Evolutionary conservation across 2,329 filamentous ascomycete genomes (phyloP), one percentile per base, ranked within the genome.

Genomic region (Fusarium nematophilum): DNA sequence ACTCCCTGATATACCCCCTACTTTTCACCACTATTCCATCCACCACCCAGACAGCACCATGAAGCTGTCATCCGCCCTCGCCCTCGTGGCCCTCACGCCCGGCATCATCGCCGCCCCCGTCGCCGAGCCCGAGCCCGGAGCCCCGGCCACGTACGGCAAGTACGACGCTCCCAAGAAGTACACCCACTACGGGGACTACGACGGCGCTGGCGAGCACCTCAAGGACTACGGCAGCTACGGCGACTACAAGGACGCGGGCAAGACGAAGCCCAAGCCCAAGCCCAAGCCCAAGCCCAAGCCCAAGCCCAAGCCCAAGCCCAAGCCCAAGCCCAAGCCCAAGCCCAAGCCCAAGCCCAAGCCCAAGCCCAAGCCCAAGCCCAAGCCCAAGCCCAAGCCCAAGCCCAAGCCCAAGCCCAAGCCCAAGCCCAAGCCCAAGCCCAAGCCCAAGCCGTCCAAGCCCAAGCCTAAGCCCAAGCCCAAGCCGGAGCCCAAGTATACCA

Each of bases 11-110:
- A n/a, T n/a, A n/a, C n/a, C n/a, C n/a, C n/a, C n/a, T n/a, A n/a
- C n/a, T n/a, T n/a, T n/a, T n/a, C n/a, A n/a, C n/a, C n/a, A n/a
- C n/a, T n/a, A n/a, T n/a, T n/a, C n/a, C n/a, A n/a, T n/a, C n/a
- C n/a, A n/a, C n/a, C n/a, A n/a, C 6, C 11, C 13, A 48, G 18
- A 34, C 8, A 49, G 15, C 29, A 72, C 50, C 6, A 75, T 75
- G 73, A 75, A 73, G 67, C 47, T 74, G 29, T 57, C 21, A 21
- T 21, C 67, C 27, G 29, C 62, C 43, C 36, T 69, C 37, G 50
- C 67, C 36, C 42, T 73, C 25, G 47, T 72, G 44, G 59, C 68
- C 37, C 57, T 65, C 42, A 48, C 65, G 27, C 57, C 65, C 13
- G 71, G 66, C 23, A 54, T 56, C 30, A 30, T 73, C 9, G 66